These are phyloP conservation scores for Yamadazyma nakazawae DNA, from an alignment of 805 yeast species.

Conservation along the genomic window DNA sequence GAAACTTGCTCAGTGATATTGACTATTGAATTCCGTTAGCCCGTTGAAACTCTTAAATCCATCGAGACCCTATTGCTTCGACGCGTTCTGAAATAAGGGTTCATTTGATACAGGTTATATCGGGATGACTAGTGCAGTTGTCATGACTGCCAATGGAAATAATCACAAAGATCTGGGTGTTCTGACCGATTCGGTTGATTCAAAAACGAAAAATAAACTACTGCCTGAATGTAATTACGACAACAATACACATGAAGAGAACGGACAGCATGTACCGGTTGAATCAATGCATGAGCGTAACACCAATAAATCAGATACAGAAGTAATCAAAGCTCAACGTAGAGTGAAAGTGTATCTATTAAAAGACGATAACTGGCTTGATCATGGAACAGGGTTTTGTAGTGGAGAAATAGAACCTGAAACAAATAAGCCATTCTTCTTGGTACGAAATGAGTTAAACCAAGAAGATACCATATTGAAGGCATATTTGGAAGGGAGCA, in stretches of 20 bases:
- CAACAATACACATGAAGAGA: neutral
- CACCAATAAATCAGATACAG: neutral
- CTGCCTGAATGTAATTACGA: neutral
- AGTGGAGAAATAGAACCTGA: conserved; percentile 56
- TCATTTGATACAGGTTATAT: neutral
- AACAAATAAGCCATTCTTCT: conserved; percentile 49
- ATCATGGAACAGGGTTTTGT: conserved; percentile 90
- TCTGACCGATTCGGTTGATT: neutral
- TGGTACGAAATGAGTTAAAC: conserved; percentile 70
- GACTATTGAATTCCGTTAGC: neutral
- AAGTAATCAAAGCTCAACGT: conserved; percentile 44
- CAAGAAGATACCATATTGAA: conserved; percentile 56
- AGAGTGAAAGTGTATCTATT: conserved; percentile 90
- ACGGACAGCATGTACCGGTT: neutral
- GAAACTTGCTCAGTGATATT: neutral
- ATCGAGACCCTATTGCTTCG: neutral
- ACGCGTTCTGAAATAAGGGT: conserved; percentile 3
- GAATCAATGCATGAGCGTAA: neutral
- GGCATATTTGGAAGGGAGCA: conserved; percentile 66
- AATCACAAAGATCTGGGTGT: neutral
- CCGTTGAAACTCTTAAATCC: neutral
- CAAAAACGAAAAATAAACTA: neutral
- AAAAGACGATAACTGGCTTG: conserved; percentile 82
- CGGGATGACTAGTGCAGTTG: conserved; percentile 3
- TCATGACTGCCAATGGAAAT: conserved; percentile 1